Conservation (phyloP, 75 land plant species). For the Sequoia sempervirens region DNA sequence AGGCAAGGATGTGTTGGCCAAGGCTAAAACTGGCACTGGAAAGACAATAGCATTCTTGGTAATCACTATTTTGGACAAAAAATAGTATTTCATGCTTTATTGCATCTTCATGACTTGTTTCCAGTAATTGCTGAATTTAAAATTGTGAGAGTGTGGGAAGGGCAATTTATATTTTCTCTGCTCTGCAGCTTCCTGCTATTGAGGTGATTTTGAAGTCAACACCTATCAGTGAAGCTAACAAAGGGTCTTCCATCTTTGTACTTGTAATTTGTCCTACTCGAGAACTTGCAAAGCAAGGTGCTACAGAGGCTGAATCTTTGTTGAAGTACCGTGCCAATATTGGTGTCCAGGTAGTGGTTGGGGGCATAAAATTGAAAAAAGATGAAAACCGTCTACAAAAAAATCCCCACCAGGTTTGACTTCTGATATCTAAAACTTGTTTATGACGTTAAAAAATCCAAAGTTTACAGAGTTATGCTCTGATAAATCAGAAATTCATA, state of each 20-base stretch:
- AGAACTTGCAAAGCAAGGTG: constrained; percentile 93
- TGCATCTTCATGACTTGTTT: constrained; percentile 1
- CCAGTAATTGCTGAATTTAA: background rate
- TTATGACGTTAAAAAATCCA: background rate
- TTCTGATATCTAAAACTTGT: constrained; percentile 1
- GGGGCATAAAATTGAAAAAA: constrained; percentile 66
- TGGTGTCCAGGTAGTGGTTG: constrained; percentile 93
- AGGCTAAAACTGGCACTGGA: constrained; percentile 98
- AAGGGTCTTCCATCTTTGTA: constrained; percentile 65
- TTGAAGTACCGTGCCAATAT: constrained; percentile 80
- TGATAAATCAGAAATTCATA: background rate
- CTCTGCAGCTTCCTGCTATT: constrained; percentile 90
- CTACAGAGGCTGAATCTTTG: constrained; percentile 78
- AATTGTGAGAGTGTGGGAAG: background rate
- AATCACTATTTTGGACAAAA: background rate
- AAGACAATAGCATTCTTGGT: constrained; percentile 99
- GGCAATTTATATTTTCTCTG: background rate
- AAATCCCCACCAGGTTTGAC: constrained; percentile 82
- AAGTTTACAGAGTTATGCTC: background rate
- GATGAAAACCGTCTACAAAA: constrained; percentile 81
- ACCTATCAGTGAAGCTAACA: constrained; percentile 31
- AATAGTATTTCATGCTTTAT: background rate
- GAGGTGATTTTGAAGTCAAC: constrained; percentile 65
- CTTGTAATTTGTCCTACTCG: constrained; percentile 93
- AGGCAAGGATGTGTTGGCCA: constrained; percentile 97